These are phyloP conservation scores for Komagataella pseudopastoris DNA, from an alignment of 805 yeast genomes.

Conservation along the genomic window DNA sequence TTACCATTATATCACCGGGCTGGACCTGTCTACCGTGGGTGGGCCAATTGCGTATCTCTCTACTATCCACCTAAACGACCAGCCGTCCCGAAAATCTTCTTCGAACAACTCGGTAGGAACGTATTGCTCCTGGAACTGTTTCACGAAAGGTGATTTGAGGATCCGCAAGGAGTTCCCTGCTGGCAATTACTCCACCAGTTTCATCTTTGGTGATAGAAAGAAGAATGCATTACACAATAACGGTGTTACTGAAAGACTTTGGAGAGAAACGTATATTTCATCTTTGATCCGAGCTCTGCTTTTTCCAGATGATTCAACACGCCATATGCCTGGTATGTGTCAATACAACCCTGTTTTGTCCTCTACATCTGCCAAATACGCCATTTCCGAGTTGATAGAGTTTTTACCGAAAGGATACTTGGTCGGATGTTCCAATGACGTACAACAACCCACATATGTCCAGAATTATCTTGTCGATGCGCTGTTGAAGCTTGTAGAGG, in stretches of 20 bases:
- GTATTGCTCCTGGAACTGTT: slow-evolving; percentile 60
- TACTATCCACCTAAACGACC: slow-evolving; percentile 24
- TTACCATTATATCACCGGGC: slow-evolving; percentile 39
- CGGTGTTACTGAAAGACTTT: slow-evolving; percentile 36
- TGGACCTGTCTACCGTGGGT: slow-evolving; percentile 37
- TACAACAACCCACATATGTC: slow-evolving; percentile 20
- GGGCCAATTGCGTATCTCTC: slow-evolving; percentile 44
- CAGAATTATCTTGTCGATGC: slow-evolving; percentile 45
- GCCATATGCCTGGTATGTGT: slow-evolving; percentile 46
- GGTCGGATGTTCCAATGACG: slow-evolving; percentile 25
- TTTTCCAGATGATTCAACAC: slow-evolving; percentile 37
- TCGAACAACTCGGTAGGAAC: slow-evolving; percentile 28
- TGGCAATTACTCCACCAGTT: slow-evolving; percentile 22
- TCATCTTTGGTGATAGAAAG: slow-evolving; percentile 36
- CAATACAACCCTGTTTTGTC: slow-evolving; percentile 30
- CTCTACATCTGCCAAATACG: slow-evolving; percentile 19
- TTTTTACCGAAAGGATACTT: slow-evolving; percentile 33
- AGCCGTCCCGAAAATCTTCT: slow-evolving; percentile 8
- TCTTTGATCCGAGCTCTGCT: slow-evolving; percentile 38
- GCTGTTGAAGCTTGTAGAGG: slow-evolving; percentile 22
- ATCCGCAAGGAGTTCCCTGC: slow-evolving; percentile 43
- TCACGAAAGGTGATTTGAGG: slow-evolving; percentile 61
- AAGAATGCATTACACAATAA: slow-evolving; percentile 39
- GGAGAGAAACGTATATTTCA: slow-evolving; percentile 54
- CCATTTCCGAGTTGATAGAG: slow-evolving; percentile 23